phyloP scores from a whole-genome alignment of 352 stramenopile genomes.

The Phytophthora palmivora region DNA sequence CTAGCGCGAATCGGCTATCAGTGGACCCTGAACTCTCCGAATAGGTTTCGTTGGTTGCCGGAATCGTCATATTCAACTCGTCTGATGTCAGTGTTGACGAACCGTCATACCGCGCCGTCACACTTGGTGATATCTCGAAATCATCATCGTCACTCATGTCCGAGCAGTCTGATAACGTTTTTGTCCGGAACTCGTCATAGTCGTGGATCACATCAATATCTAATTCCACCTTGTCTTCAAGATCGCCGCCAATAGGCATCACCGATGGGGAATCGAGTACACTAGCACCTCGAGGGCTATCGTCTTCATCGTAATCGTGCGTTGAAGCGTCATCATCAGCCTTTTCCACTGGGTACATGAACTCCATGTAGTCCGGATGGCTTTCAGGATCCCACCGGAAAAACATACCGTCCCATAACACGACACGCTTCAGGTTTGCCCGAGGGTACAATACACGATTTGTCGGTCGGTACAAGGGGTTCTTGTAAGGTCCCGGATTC shows the following conservation, averaged over 20 bases:
- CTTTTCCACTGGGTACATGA: conserved; percentile 69
- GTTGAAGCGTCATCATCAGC: conserved; percentile 40
- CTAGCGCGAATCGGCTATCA: conserved; percentile 35
- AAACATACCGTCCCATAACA: conserved; percentile 88
- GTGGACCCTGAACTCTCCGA: conserved; percentile 28
- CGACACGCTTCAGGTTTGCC: conserved; percentile 88
- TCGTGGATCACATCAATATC: conserved; percentile 88
- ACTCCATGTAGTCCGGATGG: conserved; percentile 89
- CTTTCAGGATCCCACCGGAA: conserved; percentile 88
- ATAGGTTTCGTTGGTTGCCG: conserved; percentile 38
- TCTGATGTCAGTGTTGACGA: conserved; percentile 40
- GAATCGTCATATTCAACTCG: conserved; percentile 38
- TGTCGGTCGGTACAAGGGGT: conserved; percentile 78
- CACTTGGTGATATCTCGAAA: conserved; percentile 44
- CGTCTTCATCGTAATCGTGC: conserved; percentile 39
- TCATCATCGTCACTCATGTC: conserved; percentile 88
- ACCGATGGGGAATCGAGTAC: conserved; percentile 49
- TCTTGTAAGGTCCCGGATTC: conserved; percentile 68
- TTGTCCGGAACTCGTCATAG: conserved; percentile 77
- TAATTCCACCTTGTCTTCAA: conserved; percentile 74
- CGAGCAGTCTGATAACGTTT: conserved; percentile 79
- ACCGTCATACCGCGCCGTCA: conserved; percentile 44
- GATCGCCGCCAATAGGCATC: conserved; percentile 49
- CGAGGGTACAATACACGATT: conserved; percentile 85
- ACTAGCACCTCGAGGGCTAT: conserved; percentile 30